Evolutionary conservation across 805 yeast species (phyloP).

Genomic region (Saccharomycopsis fermentans): DNA sequence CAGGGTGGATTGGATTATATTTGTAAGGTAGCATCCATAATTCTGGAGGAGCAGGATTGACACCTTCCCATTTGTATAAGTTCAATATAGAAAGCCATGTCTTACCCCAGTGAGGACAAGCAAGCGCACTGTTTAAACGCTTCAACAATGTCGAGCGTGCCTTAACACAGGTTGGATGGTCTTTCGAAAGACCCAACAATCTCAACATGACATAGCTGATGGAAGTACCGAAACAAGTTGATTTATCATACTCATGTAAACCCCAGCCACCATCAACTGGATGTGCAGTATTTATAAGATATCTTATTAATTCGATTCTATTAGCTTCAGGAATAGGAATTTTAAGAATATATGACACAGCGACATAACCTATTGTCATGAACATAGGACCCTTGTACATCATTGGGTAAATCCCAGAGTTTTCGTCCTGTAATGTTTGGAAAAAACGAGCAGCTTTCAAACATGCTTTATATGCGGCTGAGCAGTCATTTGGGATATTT

Average conservation of each 20-base stretch:
- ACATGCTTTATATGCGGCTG: slow-evolving; percentile 48
- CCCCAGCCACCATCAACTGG: slow-evolving; percentile 99
- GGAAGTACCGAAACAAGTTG: slow-evolving; percentile 91
- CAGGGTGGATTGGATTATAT: slow-evolving; percentile 75
- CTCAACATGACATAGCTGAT: slow-evolving; percentile 79
- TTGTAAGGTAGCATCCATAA: slow-evolving; percentile 78
- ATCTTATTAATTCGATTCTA: slow-evolving; percentile 65
- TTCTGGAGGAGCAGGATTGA: slow-evolving; percentile 97
- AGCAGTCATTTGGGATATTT: slow-evolving; percentile 28
- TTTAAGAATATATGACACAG: slow-evolving; percentile 58
- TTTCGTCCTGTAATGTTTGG: slow-evolving; percentile 52
- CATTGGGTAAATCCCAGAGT: slow-evolving; percentile 80
- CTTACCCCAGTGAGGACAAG: slow-evolving; percentile 96
- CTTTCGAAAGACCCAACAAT: slow-evolving; percentile 60
- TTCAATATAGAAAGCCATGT: slow-evolving; percentile 77
- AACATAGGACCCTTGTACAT: slow-evolving; percentile 98
- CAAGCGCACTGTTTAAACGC: slow-evolving; percentile 79
- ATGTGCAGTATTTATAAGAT: slow-evolving; percentile 83
- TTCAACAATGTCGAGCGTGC: slow-evolving; percentile 61
- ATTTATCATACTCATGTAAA: slow-evolving; percentile 79
- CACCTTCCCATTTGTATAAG: slow-evolving; percentile 90
- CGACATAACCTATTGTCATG: slow-evolving; percentile 83
- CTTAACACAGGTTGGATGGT: slow-evolving; percentile 66
- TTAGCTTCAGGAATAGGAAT: slow-evolving; percentile 58
- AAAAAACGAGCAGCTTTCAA: slow-evolving; percentile 67